Base-by-base conservation (phyloP, 2,329 filamentous ascomycete genomes). In the Phyllosticta citriasiana region DNA sequence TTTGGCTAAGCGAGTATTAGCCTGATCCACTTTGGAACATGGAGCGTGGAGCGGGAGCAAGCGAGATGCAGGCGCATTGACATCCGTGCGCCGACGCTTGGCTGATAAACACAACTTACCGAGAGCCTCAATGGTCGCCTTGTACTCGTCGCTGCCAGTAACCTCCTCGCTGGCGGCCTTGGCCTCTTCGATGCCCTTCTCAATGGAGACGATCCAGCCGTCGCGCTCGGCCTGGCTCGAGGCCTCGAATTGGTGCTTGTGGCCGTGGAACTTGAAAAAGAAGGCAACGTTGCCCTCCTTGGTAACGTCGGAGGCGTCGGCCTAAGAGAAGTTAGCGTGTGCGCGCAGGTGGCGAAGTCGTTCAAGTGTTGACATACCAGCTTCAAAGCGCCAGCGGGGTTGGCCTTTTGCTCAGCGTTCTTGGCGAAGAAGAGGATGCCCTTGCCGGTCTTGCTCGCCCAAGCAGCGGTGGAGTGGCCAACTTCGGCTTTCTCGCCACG, bases 181-280 rank as follows among this genome's bases (percentile, higher is more conserved):
- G 70, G 91, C 92, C 79, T 96, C 91, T 57, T 86, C 82, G 59
- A 89, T 84, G 81, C 92, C 90, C 70, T 83, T 78, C 84, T 94
- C 91, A 68, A 96, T 76, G 71, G 92, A 88, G 65, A 85, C 79
- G 70, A 96, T 84, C 94, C 94, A 97, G 82, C 88, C 90, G 76
- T 96, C 91, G 73, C 93, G 91, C 79, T 97, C 91, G 63, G 84
- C 79, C 56, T 83, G 70, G 70, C 72, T 87, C 69, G 80, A 71
- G 62, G 93, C 90, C 84, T 97, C 93, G 83, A 99, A 96, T 64
- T 84, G 84, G 83, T 97, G 91, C 85, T 96, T 96, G 79, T 95
- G 88, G 68, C 88, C 88, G 77, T 88, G 86, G 72, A 89, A 78
- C 73, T 87, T 89, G 81, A 97, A 88, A 72, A 85, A 80, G 81